Base-by-base conservation (phyloP, 331 rosid genomes). In the Rhamnella rubrinervis region DNA sequence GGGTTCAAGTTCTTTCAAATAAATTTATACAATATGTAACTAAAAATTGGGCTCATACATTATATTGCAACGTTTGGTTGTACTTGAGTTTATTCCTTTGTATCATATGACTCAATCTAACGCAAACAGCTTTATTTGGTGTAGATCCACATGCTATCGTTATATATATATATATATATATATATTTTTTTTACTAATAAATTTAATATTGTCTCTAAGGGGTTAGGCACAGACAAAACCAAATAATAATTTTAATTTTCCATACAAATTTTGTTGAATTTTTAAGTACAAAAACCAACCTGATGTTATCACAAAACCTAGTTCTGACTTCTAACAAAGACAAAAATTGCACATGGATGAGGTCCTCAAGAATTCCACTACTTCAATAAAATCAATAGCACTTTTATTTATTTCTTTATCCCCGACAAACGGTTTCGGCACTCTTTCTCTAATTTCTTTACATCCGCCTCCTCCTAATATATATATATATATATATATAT, bases 381-480 rank as follows among this genome's bases (percentile, higher is more conserved):
- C 4, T 31, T 31, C 35, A 31, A 31, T 31, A 31, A 31, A 31
- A 31, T 11, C 5, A 53, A 53, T 76, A 59, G 25, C 52, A 19
- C 2, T 21, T 44, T 41, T 44, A 46, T 64, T 13, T 7, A 16
- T 78, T 63, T 73, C 64, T 83, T 71, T 78, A 78, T 77, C 21
- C 72, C 83, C 79, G 82, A 72, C 87, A 79, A 68, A 53, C 78
- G 66, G 85, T 71, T 81, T 73, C 64, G 64, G 72, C 85, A 71
- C 79, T 75, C 76, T 75, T 69, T 52, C 21, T 31, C 35, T 31
- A 25, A 26, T 63, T 64, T 53, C 18, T 31, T 31, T 38, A n/a
- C 37, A 37, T 55, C 52, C 6, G 21, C 23, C 67, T 67, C 59
- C 41, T 61, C 3, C 3, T 31, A 31, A 31, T 31, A 31, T 31